Conservation (phyloP, 345 rosid genomes). For the Dimocarpus longan region DNA sequence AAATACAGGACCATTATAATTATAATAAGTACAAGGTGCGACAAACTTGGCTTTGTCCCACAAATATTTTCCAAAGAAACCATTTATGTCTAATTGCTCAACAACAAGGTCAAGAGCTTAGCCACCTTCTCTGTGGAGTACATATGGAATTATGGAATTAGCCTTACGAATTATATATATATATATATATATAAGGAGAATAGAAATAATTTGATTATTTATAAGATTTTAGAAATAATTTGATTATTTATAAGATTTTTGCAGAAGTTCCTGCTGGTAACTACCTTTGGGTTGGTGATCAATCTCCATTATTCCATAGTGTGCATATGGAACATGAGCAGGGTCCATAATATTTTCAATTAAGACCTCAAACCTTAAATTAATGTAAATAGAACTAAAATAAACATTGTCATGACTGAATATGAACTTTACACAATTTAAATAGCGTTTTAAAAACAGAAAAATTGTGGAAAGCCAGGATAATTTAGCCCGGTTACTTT, state of each 20-base stretch:
- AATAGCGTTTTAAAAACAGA: no score
- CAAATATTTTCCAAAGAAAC: conserved; percentile 38
- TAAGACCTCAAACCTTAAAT: conserved; percentile 73
- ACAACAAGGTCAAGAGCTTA: conserved; percentile 40
- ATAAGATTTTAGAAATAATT: no score
- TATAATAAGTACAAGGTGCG: conserved; percentile 43
- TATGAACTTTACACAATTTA: no score
- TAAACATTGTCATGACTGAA: no score
- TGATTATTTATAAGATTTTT: no score
- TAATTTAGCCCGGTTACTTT: no score
- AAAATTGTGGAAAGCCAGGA: no score
- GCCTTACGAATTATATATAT: not conserved
- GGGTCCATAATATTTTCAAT: conserved; percentile 90
- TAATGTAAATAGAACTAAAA: no score
- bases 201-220: no score
- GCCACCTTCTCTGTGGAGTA: conserved; percentile 51
- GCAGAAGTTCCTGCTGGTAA: no score
- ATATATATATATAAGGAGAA: not conserved
- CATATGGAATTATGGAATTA: not conserved
- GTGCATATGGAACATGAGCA: conserved; percentile 94
- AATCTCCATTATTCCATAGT: conserved; percentile 61
- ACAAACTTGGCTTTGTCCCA: conserved; percentile 39
- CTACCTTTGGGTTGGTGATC: conserved; percentile 20
- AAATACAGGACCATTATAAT: not conserved
- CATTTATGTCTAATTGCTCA: conserved; percentile 33